These are phyloP conservation scores for Chionographis japonica DNA, from an alignment of 106 monocot species.

Conservation along the genomic window DNA sequence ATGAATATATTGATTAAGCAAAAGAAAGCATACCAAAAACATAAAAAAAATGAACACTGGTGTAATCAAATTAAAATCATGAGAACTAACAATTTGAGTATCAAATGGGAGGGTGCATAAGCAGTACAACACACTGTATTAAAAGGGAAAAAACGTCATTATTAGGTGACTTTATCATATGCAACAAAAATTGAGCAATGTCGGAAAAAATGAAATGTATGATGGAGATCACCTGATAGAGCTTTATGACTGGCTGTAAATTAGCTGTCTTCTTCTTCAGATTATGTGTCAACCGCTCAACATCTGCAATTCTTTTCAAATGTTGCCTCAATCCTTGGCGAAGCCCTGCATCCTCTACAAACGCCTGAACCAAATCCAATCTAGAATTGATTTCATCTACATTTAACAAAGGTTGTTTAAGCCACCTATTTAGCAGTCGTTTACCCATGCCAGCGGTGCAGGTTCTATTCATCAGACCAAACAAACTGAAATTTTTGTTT, in stretches of 20 bases:
- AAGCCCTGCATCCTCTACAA: conserved; percentile 82
- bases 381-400: conserved; percentile 69
- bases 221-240: conserved; percentile 74
- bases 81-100: too few relatives aligned
- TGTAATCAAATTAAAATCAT: not conserved
- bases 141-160: too few relatives aligned
- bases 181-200: not conserved
- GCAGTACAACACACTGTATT: too few relatives aligned
- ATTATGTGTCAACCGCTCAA: conserved; percentile 71
- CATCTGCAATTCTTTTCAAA: conserved; percentile 79
- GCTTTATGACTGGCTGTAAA: conserved; percentile 84
- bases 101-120: too few relatives aligned
- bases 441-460: conserved; percentile 99
- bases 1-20: not conserved
- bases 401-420: conserved; percentile 93
- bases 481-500: conserved; percentile 97
- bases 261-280: conserved; percentile 61
- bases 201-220: not conserved
- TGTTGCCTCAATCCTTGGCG: conserved; percentile 77
- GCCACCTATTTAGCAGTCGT: conserved; percentile 86
- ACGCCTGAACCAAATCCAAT: conserved; percentile 88
- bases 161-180: too few relatives aligned
- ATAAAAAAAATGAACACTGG: not conserved
- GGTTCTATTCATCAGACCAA: conserved; percentile 96
- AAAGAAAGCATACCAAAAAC: not conserved